Conservation (phyloP, 2,329 filamentous ascomycete genomes). For the Xylaria arbuscula region DNA sequence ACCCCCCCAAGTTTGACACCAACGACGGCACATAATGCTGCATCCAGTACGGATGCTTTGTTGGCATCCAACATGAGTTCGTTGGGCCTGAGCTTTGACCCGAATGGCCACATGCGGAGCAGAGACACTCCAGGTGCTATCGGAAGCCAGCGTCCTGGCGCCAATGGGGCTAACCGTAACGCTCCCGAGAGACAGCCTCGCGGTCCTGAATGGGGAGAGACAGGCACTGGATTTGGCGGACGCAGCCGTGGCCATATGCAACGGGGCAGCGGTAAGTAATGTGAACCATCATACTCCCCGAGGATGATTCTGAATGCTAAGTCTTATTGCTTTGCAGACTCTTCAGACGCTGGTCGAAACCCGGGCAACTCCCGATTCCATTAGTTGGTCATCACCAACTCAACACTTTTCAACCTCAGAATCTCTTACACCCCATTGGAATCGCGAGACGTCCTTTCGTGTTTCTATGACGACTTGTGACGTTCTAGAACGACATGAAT, state of each 20-base stretch:
- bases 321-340: constrained; percentile 41
- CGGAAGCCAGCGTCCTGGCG: constrained; percentile 70
- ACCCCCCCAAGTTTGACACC: constrained; percentile 52
- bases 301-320: constrained; percentile 17
- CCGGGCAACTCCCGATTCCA: constrained; percentile 49
- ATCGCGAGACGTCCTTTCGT: constrained; percentile 2
- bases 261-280: constrained; percentile 67
- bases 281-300: not conserved
- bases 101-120: constrained; percentile 53
- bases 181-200: constrained; percentile 72
- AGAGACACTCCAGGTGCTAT: constrained; percentile 70
- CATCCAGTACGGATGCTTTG: constrained; percentile 49
- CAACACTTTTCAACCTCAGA: constrained; percentile 9
- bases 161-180: constrained; percentile 57
- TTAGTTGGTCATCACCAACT: constrained; percentile 35
- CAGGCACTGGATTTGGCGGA: constrained; percentile 61
- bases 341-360: constrained; percentile 50
- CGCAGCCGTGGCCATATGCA: constrained; percentile 70
- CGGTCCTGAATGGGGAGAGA: constrained; percentile 70
- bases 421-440: constrained; percentile 6
- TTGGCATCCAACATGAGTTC: constrained; percentile 53
- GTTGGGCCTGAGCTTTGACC: constrained; percentile 65
- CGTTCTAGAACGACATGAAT: constrained; percentile 5
- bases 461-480: constrained; percentile 8
- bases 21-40: constrained; percentile 50